These are phyloP conservation scores for Datura wrightii DNA, from an alignment of 257 asterid species.

Conservation along the genomic window DNA sequence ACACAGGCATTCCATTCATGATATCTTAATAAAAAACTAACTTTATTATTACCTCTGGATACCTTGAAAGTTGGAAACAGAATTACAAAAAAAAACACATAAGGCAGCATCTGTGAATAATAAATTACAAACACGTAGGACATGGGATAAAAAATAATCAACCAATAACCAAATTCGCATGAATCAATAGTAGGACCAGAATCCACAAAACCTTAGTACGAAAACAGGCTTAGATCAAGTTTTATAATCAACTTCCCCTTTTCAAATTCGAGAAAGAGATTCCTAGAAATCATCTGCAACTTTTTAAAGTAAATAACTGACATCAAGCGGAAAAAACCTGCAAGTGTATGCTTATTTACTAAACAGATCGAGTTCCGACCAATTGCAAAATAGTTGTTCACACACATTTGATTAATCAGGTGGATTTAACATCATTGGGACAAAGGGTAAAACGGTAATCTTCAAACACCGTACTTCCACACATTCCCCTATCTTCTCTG, in stretches of 20 bases:
- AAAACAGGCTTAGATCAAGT: not conserved
- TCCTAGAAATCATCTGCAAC: not conserved
- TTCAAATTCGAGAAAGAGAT: not conserved
- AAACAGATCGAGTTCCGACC: not conserved
- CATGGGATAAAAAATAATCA: not conserved
- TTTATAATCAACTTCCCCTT: too few relatives aligned
- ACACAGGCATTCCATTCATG: slow-evolving; percentile 77
- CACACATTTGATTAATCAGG: not conserved
- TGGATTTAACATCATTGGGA: not conserved
- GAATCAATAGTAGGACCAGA: not conserved
- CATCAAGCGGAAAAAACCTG: not conserved
- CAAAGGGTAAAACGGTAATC: too few relatives aligned
- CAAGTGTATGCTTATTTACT: too few relatives aligned
- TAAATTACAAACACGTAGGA: not conserved
- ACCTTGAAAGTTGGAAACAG: slow-evolving; percentile 24
- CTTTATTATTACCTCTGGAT: slow-evolving; percentile 48
- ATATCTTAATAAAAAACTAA: slow-evolving; percentile 53
- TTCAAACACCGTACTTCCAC: too few relatives aligned
- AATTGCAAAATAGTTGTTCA: not conserved
- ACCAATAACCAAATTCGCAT: not conserved
- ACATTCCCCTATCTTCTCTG: too few relatives aligned
- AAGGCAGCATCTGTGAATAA: not conserved
- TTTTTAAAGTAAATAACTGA: too few relatives aligned
- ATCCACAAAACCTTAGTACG: not conserved
- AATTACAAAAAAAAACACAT: not conserved